phyloP scores from a whole-genome alignment of 345 rosid genomes.

The Eucalyptus paniculata region DNA sequence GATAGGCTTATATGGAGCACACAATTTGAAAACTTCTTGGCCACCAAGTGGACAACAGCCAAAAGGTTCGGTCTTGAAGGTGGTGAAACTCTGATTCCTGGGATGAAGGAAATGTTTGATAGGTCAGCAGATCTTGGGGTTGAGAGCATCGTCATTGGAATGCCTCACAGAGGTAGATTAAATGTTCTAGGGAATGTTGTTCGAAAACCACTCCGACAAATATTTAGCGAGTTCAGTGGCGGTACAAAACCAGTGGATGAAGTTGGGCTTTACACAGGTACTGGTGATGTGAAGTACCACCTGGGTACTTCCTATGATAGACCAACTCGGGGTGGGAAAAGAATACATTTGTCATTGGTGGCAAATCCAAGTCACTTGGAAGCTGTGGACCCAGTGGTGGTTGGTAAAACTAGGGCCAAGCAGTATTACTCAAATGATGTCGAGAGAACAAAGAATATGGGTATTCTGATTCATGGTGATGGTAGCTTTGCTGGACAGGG shows the following conservation, averaged over 20 bases:
- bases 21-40: constrained; percentile 4
- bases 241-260: constrained; percentile 9
- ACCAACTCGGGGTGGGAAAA: constrained; percentile 8
- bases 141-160: constrained; percentile 8
- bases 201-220: constrained; percentile 5
- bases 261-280: constrained; percentile 7
- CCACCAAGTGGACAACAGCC: constrained; percentile 10
- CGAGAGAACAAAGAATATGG: constrained; percentile 3
- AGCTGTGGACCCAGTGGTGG: constrained; percentile 10
- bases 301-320: constrained; percentile 9
- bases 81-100: constrained; percentile 9
- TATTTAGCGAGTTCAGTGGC: constrained; percentile 6
- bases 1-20: constrained; percentile 13
- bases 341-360: constrained; percentile 6
- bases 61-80: constrained; percentile 14
- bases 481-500: constrained; percentile 12
- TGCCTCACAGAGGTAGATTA: constrained; percentile 12
- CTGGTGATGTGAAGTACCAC: constrained; percentile 14
- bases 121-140: constrained; percentile 11
- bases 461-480: constrained; percentile 6
- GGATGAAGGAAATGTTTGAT: constrained; percentile 13
- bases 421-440: constrained; percentile 5
- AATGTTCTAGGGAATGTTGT: constrained; percentile 11
- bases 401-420: constrained; percentile 8
- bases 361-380: constrained; percentile 13